These are phyloP conservation scores for Venturia pyrina DNA, from an alignment of 2,329 filamentous ascomycete species.

Conservation along the genomic window DNA sequence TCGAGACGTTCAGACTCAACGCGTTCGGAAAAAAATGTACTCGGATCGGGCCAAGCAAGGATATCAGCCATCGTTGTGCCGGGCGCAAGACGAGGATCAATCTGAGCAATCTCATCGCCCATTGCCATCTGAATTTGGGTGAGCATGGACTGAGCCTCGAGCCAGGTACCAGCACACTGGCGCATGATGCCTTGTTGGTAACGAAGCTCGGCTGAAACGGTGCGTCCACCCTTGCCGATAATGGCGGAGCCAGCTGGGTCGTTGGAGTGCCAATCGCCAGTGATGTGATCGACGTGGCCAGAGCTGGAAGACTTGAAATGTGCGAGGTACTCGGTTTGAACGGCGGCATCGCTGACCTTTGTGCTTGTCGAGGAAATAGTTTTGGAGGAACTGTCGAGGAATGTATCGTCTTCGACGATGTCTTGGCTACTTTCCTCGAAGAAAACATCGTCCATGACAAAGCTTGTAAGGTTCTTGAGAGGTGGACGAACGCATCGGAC, in stretches of 20 bases:
- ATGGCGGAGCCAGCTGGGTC: slow-evolving; percentile 3
- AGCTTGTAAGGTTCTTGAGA: not conserved
- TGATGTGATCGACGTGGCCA: slow-evolving; percentile 6
- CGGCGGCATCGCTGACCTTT: not conserved
- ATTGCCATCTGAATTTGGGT: not conserved
- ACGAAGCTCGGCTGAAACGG: not conserved
- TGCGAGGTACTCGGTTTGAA: not conserved
- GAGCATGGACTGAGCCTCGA: not conserved
- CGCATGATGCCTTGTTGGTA: not conserved
- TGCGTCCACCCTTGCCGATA: not conserved
- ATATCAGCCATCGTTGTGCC: not conserved
- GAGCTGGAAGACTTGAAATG: not conserved
- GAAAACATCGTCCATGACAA: slow-evolving; percentile 4
- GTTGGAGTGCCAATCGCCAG: slow-evolving; percentile 4
- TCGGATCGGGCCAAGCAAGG: not conserved
- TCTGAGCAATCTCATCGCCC: not conserved
- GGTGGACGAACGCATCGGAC: not conserved
- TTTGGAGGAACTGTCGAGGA: not conserved
- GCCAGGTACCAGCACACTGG: not conserved
- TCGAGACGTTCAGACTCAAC: no score
- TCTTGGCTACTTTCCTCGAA: not conserved
- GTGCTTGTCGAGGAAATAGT: not conserved
- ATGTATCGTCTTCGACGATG: not conserved
- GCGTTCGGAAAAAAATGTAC: no score
- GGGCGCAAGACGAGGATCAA: not conserved